phyloP scores from a whole-genome alignment of 2,329 filamentous ascomycete genomes.

The Fusarium guadeloupense region DNA sequence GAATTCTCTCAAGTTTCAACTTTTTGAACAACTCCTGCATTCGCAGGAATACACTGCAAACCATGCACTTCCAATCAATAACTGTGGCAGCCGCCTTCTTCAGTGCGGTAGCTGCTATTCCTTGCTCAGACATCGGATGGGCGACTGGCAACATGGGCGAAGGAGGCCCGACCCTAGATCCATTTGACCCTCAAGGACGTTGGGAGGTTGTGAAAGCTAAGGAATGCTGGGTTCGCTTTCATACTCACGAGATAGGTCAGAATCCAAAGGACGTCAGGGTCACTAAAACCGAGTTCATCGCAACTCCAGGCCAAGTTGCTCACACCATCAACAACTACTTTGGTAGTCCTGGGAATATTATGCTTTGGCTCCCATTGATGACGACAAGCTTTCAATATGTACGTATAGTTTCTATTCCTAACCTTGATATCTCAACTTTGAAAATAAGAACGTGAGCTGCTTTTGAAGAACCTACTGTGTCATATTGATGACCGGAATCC shows the following conservation, averaged over 20 bases:
- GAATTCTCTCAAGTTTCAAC: background rate
- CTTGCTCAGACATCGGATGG: background rate
- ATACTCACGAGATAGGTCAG: background rate
- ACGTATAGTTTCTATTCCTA: background rate
- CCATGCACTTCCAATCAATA: background rate
- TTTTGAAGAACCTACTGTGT: background rate
- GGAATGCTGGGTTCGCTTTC: background rate
- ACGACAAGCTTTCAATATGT: background rate
- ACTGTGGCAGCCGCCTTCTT: background rate
- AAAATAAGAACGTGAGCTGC: background rate
- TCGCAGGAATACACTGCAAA: background rate
- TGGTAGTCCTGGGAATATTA: background rate
- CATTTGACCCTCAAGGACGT: background rate
- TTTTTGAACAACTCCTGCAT: background rate
- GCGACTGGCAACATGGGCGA: too few relatives aligned
- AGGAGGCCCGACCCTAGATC: background rate
- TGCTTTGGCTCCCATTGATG: background rate
- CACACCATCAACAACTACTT: background rate
- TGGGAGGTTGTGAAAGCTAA: background rate
- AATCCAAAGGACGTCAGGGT: background rate
- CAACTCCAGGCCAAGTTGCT: background rate
- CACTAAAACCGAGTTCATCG: background rate
- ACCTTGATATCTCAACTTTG: too few relatives aligned
- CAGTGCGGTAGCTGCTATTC: background rate
- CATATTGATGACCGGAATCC: too few relatives aligned